Evolutionary conservation across 2,329 filamentous ascomycete genomes (phyloP).

Genomic region (Orbilia brochopaga): DNA sequence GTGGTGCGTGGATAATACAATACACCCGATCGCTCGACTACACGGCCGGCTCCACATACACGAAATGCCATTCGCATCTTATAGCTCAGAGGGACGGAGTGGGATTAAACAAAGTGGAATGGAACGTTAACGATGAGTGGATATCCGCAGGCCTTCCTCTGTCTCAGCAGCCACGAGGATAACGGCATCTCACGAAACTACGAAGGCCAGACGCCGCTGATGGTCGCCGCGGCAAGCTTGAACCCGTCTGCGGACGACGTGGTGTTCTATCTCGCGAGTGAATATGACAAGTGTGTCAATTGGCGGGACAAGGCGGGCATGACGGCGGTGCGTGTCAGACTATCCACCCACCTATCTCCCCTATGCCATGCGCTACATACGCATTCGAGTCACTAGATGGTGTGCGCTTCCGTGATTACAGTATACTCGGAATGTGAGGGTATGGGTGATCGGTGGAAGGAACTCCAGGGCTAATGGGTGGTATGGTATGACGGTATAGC

Average conservation of each 20-base stretch:
- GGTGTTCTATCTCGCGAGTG: conserved; percentile 51
- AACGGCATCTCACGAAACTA: conserved; percentile 53
- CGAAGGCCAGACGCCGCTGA: conserved; percentile 54
- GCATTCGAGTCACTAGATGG: background rate
- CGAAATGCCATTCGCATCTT: background rate
- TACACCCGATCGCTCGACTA: no score
- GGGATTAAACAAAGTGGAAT: background rate
- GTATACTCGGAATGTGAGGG: no score
- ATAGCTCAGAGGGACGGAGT: background rate
- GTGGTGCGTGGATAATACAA: conserved; percentile 24
- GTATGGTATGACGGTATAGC: no score
- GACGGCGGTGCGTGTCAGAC: conserved; percentile 50
- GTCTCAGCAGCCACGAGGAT: conserved; percentile 49
- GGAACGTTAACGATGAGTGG: background rate
- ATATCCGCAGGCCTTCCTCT: conserved; percentile 14
- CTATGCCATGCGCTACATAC: background rate
- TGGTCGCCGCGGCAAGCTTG: conserved; percentile 52
- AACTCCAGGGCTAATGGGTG: no score
- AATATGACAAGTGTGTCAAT: conserved; percentile 51
- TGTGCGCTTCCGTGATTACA: background rate
- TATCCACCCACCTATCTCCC: background rate
- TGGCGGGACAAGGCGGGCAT: conserved; percentile 53
- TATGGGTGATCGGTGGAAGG: no score
- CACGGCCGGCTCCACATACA: conserved; percentile 5
- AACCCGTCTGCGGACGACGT: conserved; percentile 51